A percentile compares a stretch with the other conserved stretches of the same genome.
Conservation (phyloP, 1,139 yeast genomes). For the Hyphopichia wangnamkhiaoensis region DNA sequence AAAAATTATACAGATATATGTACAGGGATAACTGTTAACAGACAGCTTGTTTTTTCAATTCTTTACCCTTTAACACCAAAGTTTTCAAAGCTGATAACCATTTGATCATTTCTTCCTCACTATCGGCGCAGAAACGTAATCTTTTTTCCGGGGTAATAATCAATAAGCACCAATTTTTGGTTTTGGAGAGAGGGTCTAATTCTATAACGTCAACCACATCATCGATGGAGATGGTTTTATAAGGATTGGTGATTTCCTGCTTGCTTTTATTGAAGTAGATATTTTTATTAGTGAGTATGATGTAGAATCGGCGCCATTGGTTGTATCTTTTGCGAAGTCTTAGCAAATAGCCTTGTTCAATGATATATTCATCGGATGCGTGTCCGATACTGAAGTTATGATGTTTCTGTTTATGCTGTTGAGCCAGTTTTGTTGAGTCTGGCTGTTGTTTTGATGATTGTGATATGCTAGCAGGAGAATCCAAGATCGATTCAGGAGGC, state of each 20-base stretch:
- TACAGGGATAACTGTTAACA: neutral
- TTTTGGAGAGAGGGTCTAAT: conserved; percentile 46
- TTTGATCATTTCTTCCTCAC: conserved; percentile 48
- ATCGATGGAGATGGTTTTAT: conserved; percentile 32
- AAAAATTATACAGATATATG: too few relatives aligned
- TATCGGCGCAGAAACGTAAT: conserved; percentile 43
- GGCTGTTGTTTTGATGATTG: neutral
- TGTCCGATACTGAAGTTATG: neutral
- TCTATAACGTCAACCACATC: conserved; percentile 56
- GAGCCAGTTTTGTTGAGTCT: neutral
- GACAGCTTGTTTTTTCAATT: neutral
- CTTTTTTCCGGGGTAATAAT: conserved; percentile 50
- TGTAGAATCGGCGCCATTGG: conserved; percentile 49
- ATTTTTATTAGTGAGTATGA: conserved; percentile 43
- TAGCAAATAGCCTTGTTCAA: conserved; percentile 44
- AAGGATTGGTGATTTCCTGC: conserved; percentile 15
- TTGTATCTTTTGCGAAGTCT: conserved; percentile 44
- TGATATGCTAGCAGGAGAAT: neutral
- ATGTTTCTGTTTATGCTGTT: neutral
- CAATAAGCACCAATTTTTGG: conserved; percentile 48
- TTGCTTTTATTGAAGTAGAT: conserved; percentile 42
- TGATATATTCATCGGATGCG: conserved; percentile 30
- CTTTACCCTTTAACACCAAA: conserved; percentile 4
- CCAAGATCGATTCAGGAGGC: neutral
- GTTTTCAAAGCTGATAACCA: conserved; percentile 52